These are phyloP conservation scores for Casuarina glauca DNA, from an alignment of 306 rosid genomes.

Conservation along the genomic window DNA sequence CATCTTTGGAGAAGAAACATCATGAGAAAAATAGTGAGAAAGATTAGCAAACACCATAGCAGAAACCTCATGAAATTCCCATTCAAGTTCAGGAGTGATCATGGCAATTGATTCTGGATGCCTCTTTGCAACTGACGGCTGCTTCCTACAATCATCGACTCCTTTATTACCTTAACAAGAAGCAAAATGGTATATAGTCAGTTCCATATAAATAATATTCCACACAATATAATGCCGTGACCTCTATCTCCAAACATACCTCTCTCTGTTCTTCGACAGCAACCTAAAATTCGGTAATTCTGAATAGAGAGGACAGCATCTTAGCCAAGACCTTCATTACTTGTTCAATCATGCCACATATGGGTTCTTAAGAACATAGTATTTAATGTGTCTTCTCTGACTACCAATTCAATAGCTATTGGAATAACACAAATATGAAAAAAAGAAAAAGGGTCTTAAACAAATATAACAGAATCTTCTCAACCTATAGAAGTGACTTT, in stretches of 20 bases:
- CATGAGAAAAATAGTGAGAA: conserved; percentile 23
- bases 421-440: not conserved
- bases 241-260: not conserved
- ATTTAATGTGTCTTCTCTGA: too few species aligned
- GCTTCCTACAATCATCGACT: conserved; percentile 48
- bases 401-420: not conserved
- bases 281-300: too few species aligned
- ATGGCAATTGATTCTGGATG: conserved; percentile 70
- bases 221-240: not conserved
- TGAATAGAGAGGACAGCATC: not conserved
- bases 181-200: conserved; percentile 11
- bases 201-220: conserved; percentile 3
- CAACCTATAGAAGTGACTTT: not conserved
- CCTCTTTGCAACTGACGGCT: conserved; percentile 54
- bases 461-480: not conserved
- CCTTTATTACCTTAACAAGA: conserved; percentile 64
- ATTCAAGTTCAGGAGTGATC: conserved; percentile 70
- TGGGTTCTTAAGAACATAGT: too few species aligned
- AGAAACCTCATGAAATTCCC: conserved; percentile 85
- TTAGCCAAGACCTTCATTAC: not conserved
- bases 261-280: not conserved
- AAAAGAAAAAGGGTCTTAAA: not conserved
- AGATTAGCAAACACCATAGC: conserved; percentile 7
- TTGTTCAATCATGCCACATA: too few species aligned
- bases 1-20: conserved; percentile 63